Percentiles rank a stretch among this genome's conserved stretches.
These are phyloP conservation scores for Parastagonospora nodorum DNA, from an alignment of 2,329 filamentous ascomycete genomes.

Conservation along the genomic window DNA sequence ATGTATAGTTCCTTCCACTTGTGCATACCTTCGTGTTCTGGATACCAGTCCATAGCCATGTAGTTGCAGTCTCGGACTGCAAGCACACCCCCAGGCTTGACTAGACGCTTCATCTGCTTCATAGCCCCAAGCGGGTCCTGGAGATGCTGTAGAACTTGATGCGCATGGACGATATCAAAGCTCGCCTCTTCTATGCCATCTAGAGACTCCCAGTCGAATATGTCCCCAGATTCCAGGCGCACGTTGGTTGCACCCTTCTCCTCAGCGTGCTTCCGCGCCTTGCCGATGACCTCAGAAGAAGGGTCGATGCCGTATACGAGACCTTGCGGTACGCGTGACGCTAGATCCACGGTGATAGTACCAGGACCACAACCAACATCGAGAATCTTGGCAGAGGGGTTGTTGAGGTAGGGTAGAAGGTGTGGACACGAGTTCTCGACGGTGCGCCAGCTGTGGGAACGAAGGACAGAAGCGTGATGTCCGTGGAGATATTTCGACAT, in stretches of 20 bases:
- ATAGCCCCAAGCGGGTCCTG: constrained; percentile 56
- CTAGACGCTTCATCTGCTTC: constrained; percentile 60
- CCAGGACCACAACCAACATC: constrained; percentile 57
- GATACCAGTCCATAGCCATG: constrained; percentile 46
- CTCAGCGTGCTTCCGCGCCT: constrained; percentile 45
- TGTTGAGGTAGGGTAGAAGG: constrained; percentile 39
- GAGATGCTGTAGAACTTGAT: constrained; percentile 64
- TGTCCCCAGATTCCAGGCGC: constrained; percentile 48
- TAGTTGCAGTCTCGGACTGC: constrained; percentile 50
- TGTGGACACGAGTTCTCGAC: constrained; percentile 52
- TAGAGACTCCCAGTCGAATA: constrained; percentile 48
- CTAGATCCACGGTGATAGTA: constrained; percentile 54
- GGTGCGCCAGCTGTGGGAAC: constrained; percentile 53
- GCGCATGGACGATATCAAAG: constrained; percentile 65
- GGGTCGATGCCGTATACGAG: constrained; percentile 54
- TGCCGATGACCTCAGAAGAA: constrained; percentile 49
- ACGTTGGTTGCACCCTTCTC: constrained; percentile 47
- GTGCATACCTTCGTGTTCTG: constrained; percentile 39
- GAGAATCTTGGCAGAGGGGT: constrained; percentile 45
- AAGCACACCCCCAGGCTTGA: constrained; percentile 59
- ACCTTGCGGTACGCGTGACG: constrained; percentile 50
- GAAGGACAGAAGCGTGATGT: constrained; percentile 48
- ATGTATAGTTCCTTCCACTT: constrained; percentile 45
- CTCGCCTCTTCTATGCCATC: constrained; percentile 47
- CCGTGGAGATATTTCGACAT: constrained; percentile 46